phyloP scores from a whole-genome alignment of 2,329 filamentous ascomycete genomes.

The Metarhizium robertsii region DNA sequence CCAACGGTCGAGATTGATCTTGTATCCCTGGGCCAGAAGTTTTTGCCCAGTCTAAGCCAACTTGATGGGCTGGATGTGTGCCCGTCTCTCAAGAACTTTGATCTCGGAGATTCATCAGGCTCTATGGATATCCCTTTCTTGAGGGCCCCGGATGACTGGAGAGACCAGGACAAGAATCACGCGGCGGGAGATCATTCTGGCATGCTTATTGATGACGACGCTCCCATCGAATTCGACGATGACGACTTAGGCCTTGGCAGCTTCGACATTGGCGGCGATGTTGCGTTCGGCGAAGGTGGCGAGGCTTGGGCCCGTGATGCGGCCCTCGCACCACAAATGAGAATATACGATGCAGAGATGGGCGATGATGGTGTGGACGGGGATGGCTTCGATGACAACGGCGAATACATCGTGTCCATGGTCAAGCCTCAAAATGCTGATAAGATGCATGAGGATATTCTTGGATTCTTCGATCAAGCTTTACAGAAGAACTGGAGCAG shows the following conservation, averaged over 20 bases:
- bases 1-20: constrained; percentile 66
- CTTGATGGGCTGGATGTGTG: constrained; percentile 88
- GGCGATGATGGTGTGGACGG: constrained; percentile 42
- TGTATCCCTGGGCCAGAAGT: constrained; percentile 61
- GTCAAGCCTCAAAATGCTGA: constrained; percentile 56
- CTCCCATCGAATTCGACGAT: constrained; percentile 61
- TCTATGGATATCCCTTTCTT: constrained; percentile 87
- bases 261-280: constrained; percentile 61
- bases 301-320: constrained; percentile 93
- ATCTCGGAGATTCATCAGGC: constrained; percentile 76
- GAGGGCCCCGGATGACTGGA: constrained; percentile 81
- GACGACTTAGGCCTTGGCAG: constrained; percentile 66
- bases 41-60: constrained; percentile 71
- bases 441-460: constrained; percentile 77
- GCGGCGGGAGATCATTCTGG: constrained; percentile 60
- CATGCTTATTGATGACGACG: constrained; percentile 79
- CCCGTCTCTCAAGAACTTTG: constrained; percentile 87
- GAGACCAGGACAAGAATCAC: constrained; percentile 56
- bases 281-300: constrained; percentile 89
- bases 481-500: constrained; percentile 96
- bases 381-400: constrained; percentile 41
- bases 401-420: constrained; percentile 73
- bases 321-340: constrained; percentile 76
- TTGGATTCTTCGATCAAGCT: constrained; percentile 97
- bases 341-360: constrained; percentile 59